phyloP scores from a whole-genome alignment of 148 eudicot genomes.

The Salicornia ramosissima region DNA sequence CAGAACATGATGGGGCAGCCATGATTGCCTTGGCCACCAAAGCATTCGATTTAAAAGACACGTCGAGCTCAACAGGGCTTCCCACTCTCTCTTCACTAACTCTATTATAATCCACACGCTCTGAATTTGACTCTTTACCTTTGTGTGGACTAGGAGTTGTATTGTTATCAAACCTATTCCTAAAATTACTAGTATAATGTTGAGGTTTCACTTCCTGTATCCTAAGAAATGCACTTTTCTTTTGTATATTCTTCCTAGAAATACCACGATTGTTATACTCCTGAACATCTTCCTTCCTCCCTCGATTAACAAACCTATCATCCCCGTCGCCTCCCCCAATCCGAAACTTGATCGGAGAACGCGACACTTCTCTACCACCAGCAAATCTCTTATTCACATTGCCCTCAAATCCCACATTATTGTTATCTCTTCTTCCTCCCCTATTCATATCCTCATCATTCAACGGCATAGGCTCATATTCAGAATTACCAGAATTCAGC shows the following conservation, averaged over 20 bases:
- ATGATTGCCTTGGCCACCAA: slow-evolving; percentile 65
- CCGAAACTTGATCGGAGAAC: slow-evolving; percentile 26
- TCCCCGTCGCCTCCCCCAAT: slow-evolving; percentile 21
- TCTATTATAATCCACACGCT: slow-evolving; percentile 25
- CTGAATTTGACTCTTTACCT: slow-evolving; percentile 32
- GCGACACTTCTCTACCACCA: slow-evolving; percentile 21
- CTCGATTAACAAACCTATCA: slow-evolving; percentile 21
- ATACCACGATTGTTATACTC: slow-evolving; percentile 24
- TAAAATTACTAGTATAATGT: slow-evolving; percentile 21
- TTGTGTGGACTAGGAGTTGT: slow-evolving; percentile 27
- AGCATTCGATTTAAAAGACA: slow-evolving; percentile 70
- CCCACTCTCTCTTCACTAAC: slow-evolving; percentile 35
- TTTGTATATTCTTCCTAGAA: slow-evolving; percentile 45
- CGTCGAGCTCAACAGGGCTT: slow-evolving; percentile 64
- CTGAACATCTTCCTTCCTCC: slow-evolving; percentile 34
- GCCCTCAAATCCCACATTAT: slow-evolving; percentile 18
- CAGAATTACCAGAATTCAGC: slow-evolving; percentile 15
- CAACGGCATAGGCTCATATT: too few species aligned
- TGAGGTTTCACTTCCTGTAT: slow-evolving; percentile 37
- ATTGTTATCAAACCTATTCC: slow-evolving; percentile 36
- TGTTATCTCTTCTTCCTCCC: slow-evolving; percentile 20
- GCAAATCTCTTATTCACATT: slow-evolving; percentile 27
- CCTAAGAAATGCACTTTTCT: slow-evolving; percentile 69
- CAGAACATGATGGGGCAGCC: slow-evolving; percentile 36
- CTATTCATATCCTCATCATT: slow-evolving; percentile 19